Conservation (phyloP, 179 eudicot species). For the Actinidia arguta region DNA sequence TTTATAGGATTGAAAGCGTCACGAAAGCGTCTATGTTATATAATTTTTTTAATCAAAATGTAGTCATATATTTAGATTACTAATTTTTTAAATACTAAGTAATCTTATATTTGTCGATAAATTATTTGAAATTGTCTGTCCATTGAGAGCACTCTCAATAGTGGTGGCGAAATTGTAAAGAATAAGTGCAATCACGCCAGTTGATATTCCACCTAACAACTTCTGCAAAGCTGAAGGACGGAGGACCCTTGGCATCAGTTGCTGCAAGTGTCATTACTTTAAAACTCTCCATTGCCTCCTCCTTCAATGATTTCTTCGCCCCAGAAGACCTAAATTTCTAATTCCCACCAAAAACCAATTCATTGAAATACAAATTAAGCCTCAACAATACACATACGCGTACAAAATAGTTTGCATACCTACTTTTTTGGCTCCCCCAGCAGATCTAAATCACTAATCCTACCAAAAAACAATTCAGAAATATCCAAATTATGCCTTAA, state of each 20-base stretch:
- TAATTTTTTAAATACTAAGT: too few relatives aligned
- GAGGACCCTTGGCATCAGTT: conserved; percentile 48
- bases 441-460: too few relatives aligned
- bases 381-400: not conserved
- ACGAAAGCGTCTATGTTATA: too few relatives aligned
- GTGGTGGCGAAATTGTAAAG: conserved; percentile 90
- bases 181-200: conserved; percentile 83
- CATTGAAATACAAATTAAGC: conserved; percentile 16
- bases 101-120: too few relatives aligned
- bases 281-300: conserved; percentile 90
- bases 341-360: conserved; percentile 28
- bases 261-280: conserved; percentile 66
- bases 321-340: conserved; percentile 89
- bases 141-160: conserved; percentile 76
- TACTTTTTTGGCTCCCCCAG: too few relatives aligned
- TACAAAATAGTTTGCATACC: not conserved
- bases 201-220: conserved; percentile 76
- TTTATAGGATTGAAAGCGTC: too few relatives aligned
- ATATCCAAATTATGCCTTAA: not conserved
- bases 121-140: conserved; percentile 78
- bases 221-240: conserved; percentile 84
- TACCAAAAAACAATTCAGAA: conserved; percentile 26
- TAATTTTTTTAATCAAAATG: too few relatives aligned
- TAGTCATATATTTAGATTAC: too few relatives aligned
- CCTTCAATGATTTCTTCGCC: conserved; percentile 66